These are phyloP conservation scores for Trametopsis cervina DNA, from an alignment of 768 basidiomycete species.

Conservation along the genomic window DNA sequence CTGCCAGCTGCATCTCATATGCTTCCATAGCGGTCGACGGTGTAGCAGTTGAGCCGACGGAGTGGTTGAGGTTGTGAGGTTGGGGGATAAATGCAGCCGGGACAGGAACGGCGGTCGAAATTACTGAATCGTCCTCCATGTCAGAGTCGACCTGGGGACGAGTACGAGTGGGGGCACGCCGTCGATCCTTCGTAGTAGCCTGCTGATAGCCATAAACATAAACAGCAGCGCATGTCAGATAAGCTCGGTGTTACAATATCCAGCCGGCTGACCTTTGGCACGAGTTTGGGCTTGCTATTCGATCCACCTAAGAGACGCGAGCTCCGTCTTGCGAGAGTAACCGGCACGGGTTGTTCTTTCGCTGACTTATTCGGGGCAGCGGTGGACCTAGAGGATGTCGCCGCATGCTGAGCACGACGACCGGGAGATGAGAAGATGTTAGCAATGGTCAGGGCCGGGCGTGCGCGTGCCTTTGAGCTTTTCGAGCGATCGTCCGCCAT, in stretches of 20 bases:
- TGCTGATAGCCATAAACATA: slow-evolving; percentile 18
- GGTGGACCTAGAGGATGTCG: slow-evolving; percentile 55
- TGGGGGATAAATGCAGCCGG: slow-evolving; percentile 22
- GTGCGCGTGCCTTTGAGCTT: slow-evolving; percentile 76
- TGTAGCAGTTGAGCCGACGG: neutral
- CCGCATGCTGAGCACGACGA: slow-evolving; percentile 67
- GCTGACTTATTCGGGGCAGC: slow-evolving; percentile 45
- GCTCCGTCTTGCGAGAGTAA: slow-evolving; percentile 60
- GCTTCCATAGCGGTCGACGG: slow-evolving; percentile 31
- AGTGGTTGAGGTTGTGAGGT: neutral
- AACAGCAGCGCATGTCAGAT: neutral
- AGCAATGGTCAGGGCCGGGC: slow-evolving; percentile 82
- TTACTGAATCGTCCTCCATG: slow-evolving; percentile 52
- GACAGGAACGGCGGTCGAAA: neutral
- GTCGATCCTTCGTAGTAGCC: slow-evolving; percentile 41
- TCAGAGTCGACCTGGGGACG: slow-evolving; percentile 69
- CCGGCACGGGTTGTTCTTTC: slow-evolving; percentile 31
- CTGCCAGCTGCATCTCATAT: slow-evolving; percentile 67
- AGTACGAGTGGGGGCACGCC: slow-evolving; percentile 45
- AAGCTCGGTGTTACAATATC: neutral
- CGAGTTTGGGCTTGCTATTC: slow-evolving; percentile 39
- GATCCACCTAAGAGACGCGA: slow-evolving; percentile 60
- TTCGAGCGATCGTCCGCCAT: slow-evolving; percentile 60
- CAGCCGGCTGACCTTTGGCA: slow-evolving; percentile 44
- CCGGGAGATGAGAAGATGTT: slow-evolving; percentile 83